Percentiles rank a stretch among this genome's conserved stretches.
These are phyloP conservation scores for Psilocybe cyanescens DNA, from an alignment of 768 basidiomycete genomes.

Conservation along the genomic window DNA sequence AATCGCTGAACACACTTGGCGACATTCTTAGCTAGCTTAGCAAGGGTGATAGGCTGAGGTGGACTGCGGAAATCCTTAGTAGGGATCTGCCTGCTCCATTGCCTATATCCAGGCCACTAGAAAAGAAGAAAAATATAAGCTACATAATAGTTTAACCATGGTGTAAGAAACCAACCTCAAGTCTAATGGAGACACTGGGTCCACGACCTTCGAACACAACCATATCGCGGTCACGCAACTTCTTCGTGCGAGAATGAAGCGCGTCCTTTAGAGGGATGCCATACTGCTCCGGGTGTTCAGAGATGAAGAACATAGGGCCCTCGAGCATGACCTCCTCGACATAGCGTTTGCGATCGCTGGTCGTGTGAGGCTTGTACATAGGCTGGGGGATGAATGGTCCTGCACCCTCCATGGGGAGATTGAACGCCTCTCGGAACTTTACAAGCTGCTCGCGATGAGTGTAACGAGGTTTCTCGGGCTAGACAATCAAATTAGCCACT, in stretches of 20 bases:
- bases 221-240: slow-evolving; percentile 61
- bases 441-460: slow-evolving; percentile 48
- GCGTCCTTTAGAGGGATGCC: slow-evolving; percentile 71
- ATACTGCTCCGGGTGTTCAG: slow-evolving; percentile 53
- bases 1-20: slow-evolving; percentile 78
- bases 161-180: slow-evolving; percentile 54
- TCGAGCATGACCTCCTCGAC: slow-evolving; percentile 72
- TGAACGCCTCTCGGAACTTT: slow-evolving; percentile 46
- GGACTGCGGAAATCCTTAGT: slow-evolving; percentile 82
- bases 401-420: slow-evolving; percentile 37
- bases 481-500: slow-evolving; percentile 9
- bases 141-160: slow-evolving; percentile 1
- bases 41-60: slow-evolving; percentile 74
- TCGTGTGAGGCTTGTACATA: slow-evolving; percentile 78
- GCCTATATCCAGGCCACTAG: slow-evolving; percentile 81
- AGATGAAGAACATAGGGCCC: slow-evolving; percentile 65
- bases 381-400: slow-evolving; percentile 68
- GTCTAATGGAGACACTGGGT: slow-evolving; percentile 78
- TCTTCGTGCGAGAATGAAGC: slow-evolving; percentile 58
- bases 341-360: slow-evolving; percentile 76
- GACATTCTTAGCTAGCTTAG: slow-evolving; percentile 79
- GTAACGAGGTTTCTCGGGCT: slow-evolving; percentile 33
- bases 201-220: slow-evolving; percentile 74
- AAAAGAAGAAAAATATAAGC: slow-evolving; percentile 8
- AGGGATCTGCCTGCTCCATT: slow-evolving; percentile 83